Base-by-base conservation (phyloP, 2,329 filamentous ascomycete species). In the Leptoxyphium fumago region DNA sequence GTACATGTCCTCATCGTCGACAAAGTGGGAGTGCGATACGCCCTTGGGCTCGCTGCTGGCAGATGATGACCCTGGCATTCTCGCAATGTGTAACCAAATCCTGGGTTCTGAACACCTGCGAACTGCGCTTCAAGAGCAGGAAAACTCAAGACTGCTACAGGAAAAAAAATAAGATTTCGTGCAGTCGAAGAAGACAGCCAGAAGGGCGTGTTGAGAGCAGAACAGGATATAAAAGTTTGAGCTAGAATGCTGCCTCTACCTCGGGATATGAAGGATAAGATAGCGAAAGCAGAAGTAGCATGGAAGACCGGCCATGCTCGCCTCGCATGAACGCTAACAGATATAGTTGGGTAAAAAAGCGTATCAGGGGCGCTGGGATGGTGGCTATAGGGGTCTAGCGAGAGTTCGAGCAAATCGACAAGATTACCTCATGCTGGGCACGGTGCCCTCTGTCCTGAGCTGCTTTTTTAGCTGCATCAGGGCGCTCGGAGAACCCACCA, bases 1-100 rank as follows among this genome's bases (percentile, higher is more conserved):
- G 18, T 41, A 46, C 10, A 15, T 47, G 43, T 50, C 50, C 13
- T 47, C 45, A 17, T 47, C 46, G 18, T 48, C 48, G 17, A 41
- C 46, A 32, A 39, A 43, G 4, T 13, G 32, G 15, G 32, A 36
- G 13, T 13, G 15, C 15, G 32, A 15, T 9, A 15, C 32, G 13
- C 32, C 32, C 32, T 36, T 36, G 5, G 32, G 32, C 32, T 36
- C 32, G 32, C 32, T 36, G 32, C 32, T 36, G 15, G 32, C 32
- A 13, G 32, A 36, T 36, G 32, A 36, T 36, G 32, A 36, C 5
- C 13, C 32, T 13, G 32, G 32, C 32, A 36, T 36, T 9, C 32
- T 15, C 13, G 32, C 21, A 26, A 26, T 26, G 21, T 26, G 21
- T 26, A 4, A 26, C 7, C 21, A 26, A 26, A 7, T 4, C 21